These are phyloP conservation scores for Lasiodiplodia citricola DNA, from an alignment of 2,329 filamentous ascomycete species.

Conservation along the genomic window DNA sequence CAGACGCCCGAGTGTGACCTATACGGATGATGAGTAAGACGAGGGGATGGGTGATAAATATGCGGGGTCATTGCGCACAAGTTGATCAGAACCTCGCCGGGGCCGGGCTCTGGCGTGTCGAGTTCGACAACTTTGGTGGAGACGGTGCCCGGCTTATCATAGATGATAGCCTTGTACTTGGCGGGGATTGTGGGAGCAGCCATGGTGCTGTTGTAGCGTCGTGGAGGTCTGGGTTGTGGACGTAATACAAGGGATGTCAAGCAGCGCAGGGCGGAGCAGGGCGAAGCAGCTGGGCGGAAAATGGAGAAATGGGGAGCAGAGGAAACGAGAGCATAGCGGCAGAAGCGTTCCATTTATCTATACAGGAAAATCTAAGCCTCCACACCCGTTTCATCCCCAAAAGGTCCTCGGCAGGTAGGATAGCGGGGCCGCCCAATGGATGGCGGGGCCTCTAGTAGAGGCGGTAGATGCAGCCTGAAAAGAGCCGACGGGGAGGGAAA, in stretches of 20 bases:
- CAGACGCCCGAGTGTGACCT: constrained; percentile 30
- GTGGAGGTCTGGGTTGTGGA: background rate
- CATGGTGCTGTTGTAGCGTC: constrained; percentile 30
- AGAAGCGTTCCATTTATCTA: background rate
- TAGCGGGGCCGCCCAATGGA: background rate
- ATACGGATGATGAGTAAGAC: constrained; percentile 5
- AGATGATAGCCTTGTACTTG: constrained; percentile 68
- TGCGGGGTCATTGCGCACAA: constrained; percentile 51
- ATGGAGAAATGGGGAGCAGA: background rate
- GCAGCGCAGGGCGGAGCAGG: background rate
- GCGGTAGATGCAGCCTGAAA: background rate
- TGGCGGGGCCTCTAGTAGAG: background rate
- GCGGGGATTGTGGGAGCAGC: constrained; percentile 50
- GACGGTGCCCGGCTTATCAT: constrained; percentile 68
- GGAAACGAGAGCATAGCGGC: background rate
- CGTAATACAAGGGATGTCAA: background rate
- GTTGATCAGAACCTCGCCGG: constrained; percentile 67
- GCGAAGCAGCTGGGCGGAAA: background rate
- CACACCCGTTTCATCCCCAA: background rate
- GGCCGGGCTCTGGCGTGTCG: constrained; percentile 68
- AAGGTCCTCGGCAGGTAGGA: background rate
- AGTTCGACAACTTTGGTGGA: constrained; percentile 68
- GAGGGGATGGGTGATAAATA: background rate
- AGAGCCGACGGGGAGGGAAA: background rate
- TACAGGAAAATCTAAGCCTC: background rate